Conservation (phyloP, 176 grass and related monocot species). For the Phoenix dactylifera region DNA sequence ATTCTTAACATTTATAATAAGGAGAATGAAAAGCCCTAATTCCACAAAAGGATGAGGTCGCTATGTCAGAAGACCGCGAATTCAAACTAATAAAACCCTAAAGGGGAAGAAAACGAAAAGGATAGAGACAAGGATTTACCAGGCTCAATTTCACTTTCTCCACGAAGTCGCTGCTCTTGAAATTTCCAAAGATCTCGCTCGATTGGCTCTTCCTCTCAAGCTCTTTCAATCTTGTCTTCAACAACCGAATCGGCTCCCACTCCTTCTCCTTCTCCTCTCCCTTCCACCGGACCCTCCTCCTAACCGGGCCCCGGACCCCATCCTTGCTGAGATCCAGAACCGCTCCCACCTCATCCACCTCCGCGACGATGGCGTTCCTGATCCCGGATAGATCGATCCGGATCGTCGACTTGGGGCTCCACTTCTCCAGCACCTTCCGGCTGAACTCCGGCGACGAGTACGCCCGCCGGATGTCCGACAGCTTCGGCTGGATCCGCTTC, state of each 20-base stretch:
- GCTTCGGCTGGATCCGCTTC: conserved; percentile 34
- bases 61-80: no score
- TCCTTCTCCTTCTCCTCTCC: conserved; percentile 31
- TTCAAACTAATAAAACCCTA: neutral
- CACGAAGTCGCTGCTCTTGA: conserved; percentile 29
- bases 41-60: no score
- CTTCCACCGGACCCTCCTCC: conserved; percentile 7
- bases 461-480: conserved; percentile 34
- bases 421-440: conserved; percentile 39
- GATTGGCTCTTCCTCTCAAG: conserved; percentile 57
- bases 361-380: conserved; percentile 58
- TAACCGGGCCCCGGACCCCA: neutral
- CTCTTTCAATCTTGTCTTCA: conserved; percentile 60
- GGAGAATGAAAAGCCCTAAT: no score
- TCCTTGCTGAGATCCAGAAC: conserved; percentile 7
- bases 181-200: conserved; percentile 45
- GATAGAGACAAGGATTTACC: conserved; percentile 26
- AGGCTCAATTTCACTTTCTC: conserved; percentile 76
- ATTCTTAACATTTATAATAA: no score
- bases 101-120: neutral
- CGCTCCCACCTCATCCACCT: conserved; percentile 24
- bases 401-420: conserved; percentile 39
- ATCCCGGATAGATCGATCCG: conserved; percentile 68
- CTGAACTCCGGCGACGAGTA: conserved; percentile 40
- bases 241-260: conserved; percentile 70